Base-by-base conservation (phyloP, 177 flowering plant species). In the Viscum album region DNA sequence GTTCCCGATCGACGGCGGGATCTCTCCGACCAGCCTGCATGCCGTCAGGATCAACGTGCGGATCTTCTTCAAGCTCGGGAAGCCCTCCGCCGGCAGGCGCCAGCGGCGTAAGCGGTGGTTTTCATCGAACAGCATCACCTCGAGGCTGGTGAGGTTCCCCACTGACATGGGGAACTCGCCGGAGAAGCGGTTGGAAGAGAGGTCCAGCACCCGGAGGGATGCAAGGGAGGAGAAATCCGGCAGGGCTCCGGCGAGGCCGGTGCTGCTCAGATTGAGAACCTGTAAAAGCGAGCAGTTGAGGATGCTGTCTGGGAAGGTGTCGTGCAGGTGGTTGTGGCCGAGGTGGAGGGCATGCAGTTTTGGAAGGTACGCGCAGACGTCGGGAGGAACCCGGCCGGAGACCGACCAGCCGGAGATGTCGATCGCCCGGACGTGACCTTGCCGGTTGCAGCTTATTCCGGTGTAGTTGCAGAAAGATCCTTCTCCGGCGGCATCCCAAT, bases 161-260 rank as follows among this genome's bases (percentile, higher is more conserved):
- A 94, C 56, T 0, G 95, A 88, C 69, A 85, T 10, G 8, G 93
- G 97, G 58, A 94, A 94, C 11, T 83, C 70, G 0, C 98, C 97
- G 0, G 72, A 70, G 78, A 89, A 87, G 31, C 7, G 37, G 66
- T 86, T 91, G 75, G 78, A 78, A 2, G 97, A 85, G 34, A 92
- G 67, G 71, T 89, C 91, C 16, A 94, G 84, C 8, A 81, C 4
- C 54, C 78, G 69, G 34, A 94, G 79, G 31, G 85, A 77, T 39
- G 69, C 64, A 85, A 94, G 19, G 0, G 79, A 72, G 0, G 93
- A 83, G 19, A 94, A 79, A 70, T 88, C 79, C 0, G 97, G 97
- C 17, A 92, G 71, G 8, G 52, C 52, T 35, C 89, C 93, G 0
- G 75, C 64, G 41, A 87, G 84, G 56, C 52, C 63, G 26, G 80